Base-by-base conservation (phyloP, 768 basidiomycete genomes). In the Hemileccinum rubropunctum region DNA sequence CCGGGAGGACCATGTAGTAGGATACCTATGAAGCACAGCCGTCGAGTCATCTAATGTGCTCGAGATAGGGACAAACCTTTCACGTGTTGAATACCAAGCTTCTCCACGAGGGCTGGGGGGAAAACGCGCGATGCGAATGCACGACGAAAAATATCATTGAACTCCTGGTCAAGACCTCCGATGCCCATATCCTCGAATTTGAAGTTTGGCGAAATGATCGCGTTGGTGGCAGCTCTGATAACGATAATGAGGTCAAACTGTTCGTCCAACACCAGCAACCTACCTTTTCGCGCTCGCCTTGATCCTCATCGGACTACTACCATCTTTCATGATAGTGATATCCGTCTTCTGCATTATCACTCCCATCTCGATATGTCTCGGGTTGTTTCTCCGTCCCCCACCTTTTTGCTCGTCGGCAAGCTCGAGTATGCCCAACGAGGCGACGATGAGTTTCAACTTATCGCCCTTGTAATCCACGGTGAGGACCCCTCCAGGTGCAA, bases 161-260 rank as follows among this genome's bases (percentile, higher is more conserved):
- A 99, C 65, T 99, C 97, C 8, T 82, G 76, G 67, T 99, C 97
- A 30, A 99, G 76, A 62, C 97, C 97, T 62, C 97, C 97, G 61
- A 99, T 98, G 15, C 97, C 97, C 95, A 99, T 98, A 67, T 99
- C 97, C 63, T 95, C 91, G 54, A 99, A 99, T 70, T 97, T 98
- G 81, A 99, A 99, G 71, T 98, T 98, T 1, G 97, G 93, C 0
- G 93, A 86, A 10, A 99, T 79, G 58, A 99, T 95, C 1, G 97
- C 93, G 65, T 98, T 98, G 7, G 94, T 83, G 6, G 93, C 85
- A 0, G 91, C 83, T 59, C 92, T 95, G 42, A 14, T 20, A 32
- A 21, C 3, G 9, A n/a, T 2, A n/a, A 54, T 59, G n/a, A 59
- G 44, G 12, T 6, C 45, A 32, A 34, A 26, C 6, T 6, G 1